phyloP scores from a whole-genome alignment of 2,329 filamentous ascomycete genomes.

The Trichoderma cornu-damae region DNA sequence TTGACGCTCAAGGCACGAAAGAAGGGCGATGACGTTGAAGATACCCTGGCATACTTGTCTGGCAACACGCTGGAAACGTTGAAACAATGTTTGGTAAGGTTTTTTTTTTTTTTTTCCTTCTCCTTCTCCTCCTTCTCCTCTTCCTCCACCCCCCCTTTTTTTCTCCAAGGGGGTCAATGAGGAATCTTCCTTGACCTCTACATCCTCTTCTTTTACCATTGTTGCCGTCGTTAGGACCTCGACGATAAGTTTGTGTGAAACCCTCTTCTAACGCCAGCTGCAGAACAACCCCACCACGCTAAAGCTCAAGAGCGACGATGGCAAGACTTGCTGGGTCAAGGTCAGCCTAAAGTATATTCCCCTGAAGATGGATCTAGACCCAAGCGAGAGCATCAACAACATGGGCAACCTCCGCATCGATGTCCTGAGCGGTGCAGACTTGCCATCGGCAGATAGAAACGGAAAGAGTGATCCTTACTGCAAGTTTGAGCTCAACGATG shows the following conservation, averaged over 20 bases:
- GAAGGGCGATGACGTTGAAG: constrained; percentile 69
- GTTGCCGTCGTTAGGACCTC: no score
- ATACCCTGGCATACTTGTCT: constrained; percentile 73
- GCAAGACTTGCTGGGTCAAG: constrained; percentile 71
- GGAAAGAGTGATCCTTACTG: constrained; percentile 96
- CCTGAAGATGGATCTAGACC: constrained; percentile 87
- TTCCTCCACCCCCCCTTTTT: no score
- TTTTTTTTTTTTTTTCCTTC: no score
- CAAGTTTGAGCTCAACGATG: constrained; percentile 85
- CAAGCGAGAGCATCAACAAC: constrained; percentile 97
- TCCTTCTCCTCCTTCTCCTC: no score
- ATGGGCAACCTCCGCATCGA: constrained; percentile 95
- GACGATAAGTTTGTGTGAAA: no score
- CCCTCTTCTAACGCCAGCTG: not conserved
- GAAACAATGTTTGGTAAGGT: constrained; percentile 74
- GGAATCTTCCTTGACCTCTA: not conserved
- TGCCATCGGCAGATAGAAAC: constrained; percentile 93
- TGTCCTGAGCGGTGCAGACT: constrained; percentile 74
- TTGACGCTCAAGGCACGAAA: constrained; percentile 83
- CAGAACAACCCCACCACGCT: constrained; percentile 86
- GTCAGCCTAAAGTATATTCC: constrained; percentile 94
- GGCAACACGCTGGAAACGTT: constrained; percentile 84
- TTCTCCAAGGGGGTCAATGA: no score
- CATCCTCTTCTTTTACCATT: not conserved
- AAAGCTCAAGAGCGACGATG: constrained; percentile 71